phyloP scores from a whole-genome alignment of 2,329 filamentous ascomycete species.

The Alternaria gansuensis region DNA sequence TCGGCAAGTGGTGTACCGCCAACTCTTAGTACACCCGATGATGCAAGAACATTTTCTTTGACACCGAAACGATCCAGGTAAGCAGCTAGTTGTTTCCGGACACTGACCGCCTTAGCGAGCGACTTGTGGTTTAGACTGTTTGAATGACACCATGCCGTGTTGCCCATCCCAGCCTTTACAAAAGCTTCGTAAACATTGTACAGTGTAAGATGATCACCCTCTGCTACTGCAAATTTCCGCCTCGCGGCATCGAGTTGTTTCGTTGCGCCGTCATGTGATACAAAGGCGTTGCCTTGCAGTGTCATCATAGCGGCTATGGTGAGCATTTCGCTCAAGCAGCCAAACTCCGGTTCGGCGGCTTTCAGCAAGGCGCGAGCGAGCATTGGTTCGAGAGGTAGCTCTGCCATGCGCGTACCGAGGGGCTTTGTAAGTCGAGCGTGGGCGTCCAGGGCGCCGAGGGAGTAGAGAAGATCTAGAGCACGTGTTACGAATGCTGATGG shows the following conservation, averaged over 20 bases:
- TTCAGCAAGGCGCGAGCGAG: constrained; percentile 88
- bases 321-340: constrained; percentile 84
- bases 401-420: constrained; percentile 89
- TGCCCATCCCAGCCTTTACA: constrained; percentile 81
- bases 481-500: constrained; percentile 85
- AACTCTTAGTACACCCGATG: constrained; percentile 49
- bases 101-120: constrained; percentile 81
- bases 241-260: constrained; percentile 77
- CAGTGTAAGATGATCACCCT: constrained; percentile 92
- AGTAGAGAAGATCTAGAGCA: constrained; percentile 86
- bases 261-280: constrained; percentile 79
- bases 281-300: constrained; percentile 82
- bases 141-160: constrained; percentile 85
- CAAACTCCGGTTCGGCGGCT: constrained; percentile 69
- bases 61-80: constrained; percentile 88
- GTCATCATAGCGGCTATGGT: constrained; percentile 95
- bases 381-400: constrained; percentile 93
- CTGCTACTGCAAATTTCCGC: constrained; percentile 86
- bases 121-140: constrained; percentile 88
- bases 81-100: constrained; percentile 83
- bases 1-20: constrained; percentile 67
- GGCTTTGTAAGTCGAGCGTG: constrained; percentile 91
- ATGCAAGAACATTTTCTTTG: constrained; percentile 60
- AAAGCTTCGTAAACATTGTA: constrained; percentile 95
- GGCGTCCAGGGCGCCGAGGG: constrained; percentile 84